These are phyloP conservation scores for Yarrowia galli DNA, from an alignment of 1,139 yeast species.

Conservation along the genomic window DNA sequence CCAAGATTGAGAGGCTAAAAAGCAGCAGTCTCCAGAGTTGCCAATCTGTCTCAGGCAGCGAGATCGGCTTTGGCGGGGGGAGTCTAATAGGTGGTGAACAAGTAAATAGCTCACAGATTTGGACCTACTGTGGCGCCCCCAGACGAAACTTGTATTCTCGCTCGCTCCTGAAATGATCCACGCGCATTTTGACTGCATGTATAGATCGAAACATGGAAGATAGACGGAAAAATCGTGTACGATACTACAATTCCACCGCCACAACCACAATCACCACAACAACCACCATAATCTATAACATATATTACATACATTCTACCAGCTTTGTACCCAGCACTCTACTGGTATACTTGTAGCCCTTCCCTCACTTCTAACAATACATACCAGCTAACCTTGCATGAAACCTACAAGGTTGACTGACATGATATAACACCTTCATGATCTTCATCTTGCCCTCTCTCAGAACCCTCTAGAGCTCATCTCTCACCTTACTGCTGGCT, in stretches of 20 bases:
- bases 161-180: no score
- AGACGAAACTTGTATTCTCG: no score
- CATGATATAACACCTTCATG: not conserved
- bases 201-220: no score
- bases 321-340: slow-evolving; percentile 3
- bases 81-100: no score
- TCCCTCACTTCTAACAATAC: no score
- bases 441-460: not conserved
- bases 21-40: not conserved
- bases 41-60: not conserved
- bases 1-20: slow-evolving; percentile 1
- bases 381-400: slow-evolving; percentile 16
- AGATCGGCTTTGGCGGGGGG: no score
- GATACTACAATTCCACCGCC: no score
- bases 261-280: no score
- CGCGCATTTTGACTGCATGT: no score
- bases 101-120: no score
- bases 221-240: no score
- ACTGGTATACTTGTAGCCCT: not conserved
- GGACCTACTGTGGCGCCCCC: no score
- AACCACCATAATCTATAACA: slow-evolving; percentile 25
- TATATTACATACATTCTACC: slow-evolving; percentile 22
- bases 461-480: slow-evolving; percentile 20
- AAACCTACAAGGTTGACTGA: slow-evolving; percentile 21
- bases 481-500: slow-evolving; percentile 9